phyloP scores from a whole-genome alignment of 345 rosid species.

The Salix dunnii region DNA sequence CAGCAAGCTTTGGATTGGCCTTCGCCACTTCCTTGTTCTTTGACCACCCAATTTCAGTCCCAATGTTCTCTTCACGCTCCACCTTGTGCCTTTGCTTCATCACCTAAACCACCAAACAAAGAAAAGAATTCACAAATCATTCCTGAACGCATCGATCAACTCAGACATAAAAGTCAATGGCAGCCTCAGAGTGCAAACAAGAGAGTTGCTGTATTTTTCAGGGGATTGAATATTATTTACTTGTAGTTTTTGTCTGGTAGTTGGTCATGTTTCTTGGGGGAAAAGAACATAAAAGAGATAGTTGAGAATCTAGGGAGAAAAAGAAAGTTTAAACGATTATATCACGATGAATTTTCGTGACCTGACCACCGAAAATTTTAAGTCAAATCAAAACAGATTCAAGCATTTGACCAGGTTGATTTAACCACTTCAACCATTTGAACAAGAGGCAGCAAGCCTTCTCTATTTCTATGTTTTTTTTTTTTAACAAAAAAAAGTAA shows the following conservation, averaged over 20 bases:
- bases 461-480: too few species aligned
- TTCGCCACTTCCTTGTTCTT: constrained; percentile 85
- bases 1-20: constrained; percentile 77
- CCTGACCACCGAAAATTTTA: background rate
- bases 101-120: constrained; percentile 45
- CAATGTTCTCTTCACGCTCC: constrained; percentile 75
- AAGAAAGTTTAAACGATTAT: too few species aligned
- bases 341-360: background rate
- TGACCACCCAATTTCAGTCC: constrained; percentile 79
- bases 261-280: background rate
- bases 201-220: background rate
- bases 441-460: too few species aligned
- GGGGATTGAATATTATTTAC: background rate
- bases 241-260: background rate
- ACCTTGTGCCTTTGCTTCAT: constrained; percentile 98
- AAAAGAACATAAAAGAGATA: background rate
- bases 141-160: background rate
- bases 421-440: background rate
- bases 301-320: background rate
- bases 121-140: background rate
- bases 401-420: constrained; percentile 5
- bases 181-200: background rate
- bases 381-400: background rate
- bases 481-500: too few species aligned
- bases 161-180: background rate